Evolutionary conservation across 192 early-diverging fungal species (phyloP).

Genomic region (Entomortierella parvispora): DNA sequence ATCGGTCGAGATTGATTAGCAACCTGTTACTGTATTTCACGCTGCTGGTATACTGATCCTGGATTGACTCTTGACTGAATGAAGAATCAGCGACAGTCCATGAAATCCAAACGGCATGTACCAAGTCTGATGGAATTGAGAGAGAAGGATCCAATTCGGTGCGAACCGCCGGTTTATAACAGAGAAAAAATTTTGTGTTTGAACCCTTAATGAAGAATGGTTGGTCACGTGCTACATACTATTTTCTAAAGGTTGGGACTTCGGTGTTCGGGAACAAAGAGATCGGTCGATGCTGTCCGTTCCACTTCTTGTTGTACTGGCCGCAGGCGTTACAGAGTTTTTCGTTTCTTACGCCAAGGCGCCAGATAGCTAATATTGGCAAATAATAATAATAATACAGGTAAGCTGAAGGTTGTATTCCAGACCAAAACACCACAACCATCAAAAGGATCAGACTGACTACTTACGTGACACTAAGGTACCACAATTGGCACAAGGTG

Average conservation of each 20-base stretch:
- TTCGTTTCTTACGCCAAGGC: constrained; percentile 37
- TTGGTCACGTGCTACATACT: background rate
- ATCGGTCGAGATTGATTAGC: background rate
- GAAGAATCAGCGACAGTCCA: background rate
- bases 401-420: no score
- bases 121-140: constrained; percentile 55
- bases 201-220: background rate
- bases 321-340: constrained; percentile 48
- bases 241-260: constrained; percentile 38
- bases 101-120: constrained; percentile 9
- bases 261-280: constrained; percentile 36
- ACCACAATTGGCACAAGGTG: constrained; percentile 41
- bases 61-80: background rate
- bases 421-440: background rate
- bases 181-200: background rate
- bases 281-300: constrained; percentile 34
- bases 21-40: background rate
- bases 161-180: background rate
- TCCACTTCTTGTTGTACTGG: constrained; percentile 49
- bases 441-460: background rate
- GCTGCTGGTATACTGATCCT: background rate
- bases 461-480: constrained; percentile 45
- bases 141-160: constrained; percentile 32
- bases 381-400: background rate
- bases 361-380: constrained; percentile 41